Evolutionary conservation across 306 rosid genomes (phyloP).

Genomic region (Erythrophleum fordii): DNA sequence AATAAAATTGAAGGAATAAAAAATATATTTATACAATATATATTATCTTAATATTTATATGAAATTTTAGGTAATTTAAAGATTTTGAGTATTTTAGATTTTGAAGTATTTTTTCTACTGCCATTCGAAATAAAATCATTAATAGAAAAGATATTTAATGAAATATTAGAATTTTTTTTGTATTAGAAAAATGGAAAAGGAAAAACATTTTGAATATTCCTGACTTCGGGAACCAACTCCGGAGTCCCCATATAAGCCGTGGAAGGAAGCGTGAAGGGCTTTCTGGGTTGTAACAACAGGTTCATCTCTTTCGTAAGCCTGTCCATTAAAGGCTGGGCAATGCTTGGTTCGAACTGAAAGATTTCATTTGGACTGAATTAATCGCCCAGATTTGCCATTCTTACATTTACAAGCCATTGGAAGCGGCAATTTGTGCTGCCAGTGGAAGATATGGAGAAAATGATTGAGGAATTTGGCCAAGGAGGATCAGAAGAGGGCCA

Average conservation of each 20-base stretch:
- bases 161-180: neutral
- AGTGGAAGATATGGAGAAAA: conserved; percentile 51
- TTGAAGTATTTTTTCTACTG: no score
- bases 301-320: neutral
- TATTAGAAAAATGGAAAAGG: neutral
- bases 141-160: no score
- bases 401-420: neutral
- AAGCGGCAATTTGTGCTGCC: neutral
- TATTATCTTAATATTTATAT: no score
- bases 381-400: neutral
- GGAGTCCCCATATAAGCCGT: neutral
- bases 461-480: neutral
- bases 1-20: no score
- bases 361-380: neutral
- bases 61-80: no score
- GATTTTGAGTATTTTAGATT: no score
- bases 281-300: neutral
- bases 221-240: neutral
- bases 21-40: no score
- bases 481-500: conserved; percentile 20
- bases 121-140: no score
- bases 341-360: neutral
- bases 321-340: neutral
- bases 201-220: neutral
- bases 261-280: neutral